Evolutionary conservation across 192 early-diverging fungal species (phyloP).

Genomic region (Coemansia sp.): DNA sequence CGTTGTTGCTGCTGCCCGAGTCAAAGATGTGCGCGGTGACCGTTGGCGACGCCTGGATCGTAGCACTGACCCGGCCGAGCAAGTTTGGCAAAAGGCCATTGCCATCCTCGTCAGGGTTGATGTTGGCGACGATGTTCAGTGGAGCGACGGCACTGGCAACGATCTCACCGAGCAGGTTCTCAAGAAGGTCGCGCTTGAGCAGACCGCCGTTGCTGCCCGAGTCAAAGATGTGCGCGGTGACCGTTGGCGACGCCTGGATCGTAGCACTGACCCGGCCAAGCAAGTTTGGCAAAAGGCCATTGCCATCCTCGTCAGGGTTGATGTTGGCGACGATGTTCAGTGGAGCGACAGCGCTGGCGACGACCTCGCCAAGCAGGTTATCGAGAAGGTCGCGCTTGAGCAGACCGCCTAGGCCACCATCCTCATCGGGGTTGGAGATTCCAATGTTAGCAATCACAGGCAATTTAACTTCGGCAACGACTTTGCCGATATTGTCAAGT

Average conservation of each 20-base stretch:
- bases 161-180: slow-evolving; percentile 30
- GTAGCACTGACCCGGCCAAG: slow-evolving; percentile 34
- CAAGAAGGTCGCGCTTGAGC: slow-evolving; percentile 23
- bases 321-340: slow-evolving; percentile 37
- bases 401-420: slow-evolving; percentile 1
- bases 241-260: slow-evolving; percentile 26
- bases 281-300: slow-evolving; percentile 41
- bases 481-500: slow-evolving; percentile 25
- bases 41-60: slow-evolving; percentile 26
- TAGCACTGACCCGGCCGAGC: slow-evolving; percentile 35
- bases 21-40: slow-evolving; percentile 31
- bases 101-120: slow-evolving; percentile 41
- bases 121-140: slow-evolving; percentile 36
- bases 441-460: slow-evolving; percentile 31
- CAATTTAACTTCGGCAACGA: slow-evolving; percentile 26
- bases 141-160: slow-evolving; percentile 29
- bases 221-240: slow-evolving; percentile 29
- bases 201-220: slow-evolving; percentile 16
- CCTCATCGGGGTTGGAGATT: slow-evolving; percentile 22
- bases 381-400: slow-evolving; percentile 25
- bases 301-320: slow-evolving; percentile 39
- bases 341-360: slow-evolving; percentile 31
- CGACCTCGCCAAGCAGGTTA: slow-evolving; percentile 27
- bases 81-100: slow-evolving; percentile 40
- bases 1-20: slow-evolving; percentile 20